Evolutionary conservation across 129 eudicot genomes (phyloP), one percentile per base, ranked within the genome.

Genomic region (Rutidosis leptorrhynchoides): DNA sequence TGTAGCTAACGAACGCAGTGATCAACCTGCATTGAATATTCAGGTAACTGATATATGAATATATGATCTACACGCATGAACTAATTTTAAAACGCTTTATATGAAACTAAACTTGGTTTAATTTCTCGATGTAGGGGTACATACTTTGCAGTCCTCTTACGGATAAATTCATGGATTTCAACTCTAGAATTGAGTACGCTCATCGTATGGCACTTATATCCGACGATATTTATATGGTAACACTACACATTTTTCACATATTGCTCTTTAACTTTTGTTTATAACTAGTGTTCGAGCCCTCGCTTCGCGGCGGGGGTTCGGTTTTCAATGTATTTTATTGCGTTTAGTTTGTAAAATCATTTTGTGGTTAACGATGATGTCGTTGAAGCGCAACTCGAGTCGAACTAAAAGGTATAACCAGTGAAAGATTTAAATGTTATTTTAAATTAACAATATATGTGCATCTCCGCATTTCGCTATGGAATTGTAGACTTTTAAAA

Each of bases 131-230:
- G 25, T 4, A 77, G 81, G 81, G 81, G 7, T 77, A 77, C 64
- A 63, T 77, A 59, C 81, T 77, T 2, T 72, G 81, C 23, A 71
- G 77, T 30, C 81, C 81, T 6, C 67, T 77, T 3, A 77, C 81
- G 0, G 63, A 70, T 48, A 64, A 71, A 26, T 67, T 56, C 69
- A 66, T 21, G 68, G 81, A 77, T 33, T 64, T 58, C 26, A 77
- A 77, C 22, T 77, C 81, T 45, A 65, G 81, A 65, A 6, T 77
- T 15, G 73, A 71, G 24, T 77, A 65, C 21, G 77, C 77, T 65
- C 73, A 77, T 58, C 72, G 74, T 6, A 49, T 57, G 77, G 81
- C 81, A 49, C 81, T 77, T 23, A 71, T 77, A 57, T 77, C 81
- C 1, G 81, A 77, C 33, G 77, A 71, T 19, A 64, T 57, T 42